Conservation (phyloP, 345 rosid genomes). For the Eucalyptus sp. region DNA sequence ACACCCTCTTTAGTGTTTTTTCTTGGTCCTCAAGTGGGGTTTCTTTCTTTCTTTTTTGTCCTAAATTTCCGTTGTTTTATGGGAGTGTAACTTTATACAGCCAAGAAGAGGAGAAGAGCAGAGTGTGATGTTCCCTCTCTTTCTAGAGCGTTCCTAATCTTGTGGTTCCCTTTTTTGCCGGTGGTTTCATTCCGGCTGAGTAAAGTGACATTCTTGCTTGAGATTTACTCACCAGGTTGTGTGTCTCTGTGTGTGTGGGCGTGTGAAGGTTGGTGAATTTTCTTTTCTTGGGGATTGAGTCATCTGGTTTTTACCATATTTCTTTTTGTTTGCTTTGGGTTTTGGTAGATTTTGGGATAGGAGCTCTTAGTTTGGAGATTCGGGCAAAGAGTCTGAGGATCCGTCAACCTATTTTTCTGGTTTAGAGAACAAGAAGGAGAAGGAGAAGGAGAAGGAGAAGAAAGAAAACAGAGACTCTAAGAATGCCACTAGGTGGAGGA, state of each 20-base stretch:
- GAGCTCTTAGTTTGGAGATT: conserved; percentile 8
- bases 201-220: background rate
- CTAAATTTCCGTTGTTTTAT: background rate
- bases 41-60: background rate
- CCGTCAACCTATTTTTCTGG: background rate
- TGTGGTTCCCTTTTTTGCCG: background rate
- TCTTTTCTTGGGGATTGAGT: background rate
- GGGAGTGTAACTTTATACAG: background rate
- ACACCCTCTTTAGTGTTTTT: background rate
- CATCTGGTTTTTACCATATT: background rate
- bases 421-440: background rate
- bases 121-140: background rate
- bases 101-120: background rate
- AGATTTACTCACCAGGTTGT: background rate
- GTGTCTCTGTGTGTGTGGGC: background rate
- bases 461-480: background rate
- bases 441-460: too few relatives aligned
- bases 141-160: background rate
- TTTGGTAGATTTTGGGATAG: conserved; percentile 2
- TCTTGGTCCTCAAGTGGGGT: background rate
- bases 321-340: background rate
- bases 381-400: background rate
- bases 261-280: background rate
- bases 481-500: conserved; percentile 57
- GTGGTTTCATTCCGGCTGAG: background rate